These are phyloP conservation scores for Vachellia pachyceras DNA, from an alignment of 306 rosid genomes.

Conservation along the genomic window DNA sequence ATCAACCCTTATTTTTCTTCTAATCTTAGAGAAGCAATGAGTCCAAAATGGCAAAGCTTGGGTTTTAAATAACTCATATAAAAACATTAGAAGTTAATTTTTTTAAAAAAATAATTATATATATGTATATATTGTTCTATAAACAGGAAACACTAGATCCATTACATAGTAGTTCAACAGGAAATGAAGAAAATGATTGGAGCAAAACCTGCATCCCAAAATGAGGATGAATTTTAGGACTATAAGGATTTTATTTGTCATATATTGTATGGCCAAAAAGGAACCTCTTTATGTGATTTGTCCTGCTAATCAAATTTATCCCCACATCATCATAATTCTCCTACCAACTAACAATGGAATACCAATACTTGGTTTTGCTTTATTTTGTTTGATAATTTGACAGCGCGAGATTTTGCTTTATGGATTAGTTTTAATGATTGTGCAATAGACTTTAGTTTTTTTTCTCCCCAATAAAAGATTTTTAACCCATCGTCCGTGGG, in stretches of 20 bases:
- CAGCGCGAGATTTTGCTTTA: background rate
- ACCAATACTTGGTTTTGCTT: background rate
- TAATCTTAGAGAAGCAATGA: too few species aligned
- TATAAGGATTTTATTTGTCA: background rate
- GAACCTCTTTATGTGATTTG: background rate
- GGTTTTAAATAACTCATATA: too few species aligned
- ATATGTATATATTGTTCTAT: too few species aligned
- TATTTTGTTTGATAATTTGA: background rate
- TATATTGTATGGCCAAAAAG: background rate
- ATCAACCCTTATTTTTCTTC: too few species aligned
- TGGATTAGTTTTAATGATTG: slow-evolving; percentile 5
- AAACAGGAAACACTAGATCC: too few species aligned
- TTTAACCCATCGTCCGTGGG: too few species aligned
- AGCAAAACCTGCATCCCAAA: background rate
- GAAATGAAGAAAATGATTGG: background rate
- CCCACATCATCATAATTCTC: background rate
- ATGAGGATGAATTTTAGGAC: background rate
- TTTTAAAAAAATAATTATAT: too few species aligned
- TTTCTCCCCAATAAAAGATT: background rate
- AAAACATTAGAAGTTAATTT: too few species aligned
- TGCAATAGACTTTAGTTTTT: background rate
- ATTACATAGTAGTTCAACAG: background rate
- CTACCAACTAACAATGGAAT: background rate
- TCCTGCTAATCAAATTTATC: background rate
- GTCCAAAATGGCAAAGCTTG: too few species aligned